Base-by-base conservation (phyloP, 116 monocot species). In the Phalaenopsis hybrid region DNA sequence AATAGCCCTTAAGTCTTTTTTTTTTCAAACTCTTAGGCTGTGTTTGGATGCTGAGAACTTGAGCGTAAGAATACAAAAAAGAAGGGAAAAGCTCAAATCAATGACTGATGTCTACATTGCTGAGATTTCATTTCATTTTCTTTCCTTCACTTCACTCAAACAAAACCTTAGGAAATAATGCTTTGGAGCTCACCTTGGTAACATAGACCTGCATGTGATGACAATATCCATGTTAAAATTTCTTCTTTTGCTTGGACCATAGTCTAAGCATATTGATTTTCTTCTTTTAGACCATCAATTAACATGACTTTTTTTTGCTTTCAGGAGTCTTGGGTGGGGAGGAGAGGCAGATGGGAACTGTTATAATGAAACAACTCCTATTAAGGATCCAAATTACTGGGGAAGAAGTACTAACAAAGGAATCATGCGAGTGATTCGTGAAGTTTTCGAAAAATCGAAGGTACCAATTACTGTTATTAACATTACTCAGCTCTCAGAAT, bases 281-380 rank as follows among this genome's bases (percentile, higher is more conserved):
- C 41, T 41, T 41, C 72, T 4, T 37, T 11, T 37, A 72, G 41
- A 15, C 37, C 41, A 15, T 16, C 72, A 37, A 17, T 72, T 75
- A 46, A 75, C 75, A 9, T 2, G 46, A 17, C 46, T 45, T 75
- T 11, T 28, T 45, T 75, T 75, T 75, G 41, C 75, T 77, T 0
- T 51, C 82, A 92, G 92, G 80, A 88, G 92, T 79, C 20, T 84
- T 77, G 85, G 83, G 15, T 92, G 92, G 92, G 90, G 88, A 72
- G 92, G 90, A 8, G 90, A 88, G 25, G 44, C 81, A 65, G 85
- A 84, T 57, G 92, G 90, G n/a, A 92, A 92, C 79, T 92, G 92
- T 82, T 92, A 88, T 87, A 92, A 92, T 79, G 74, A 92, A 78
- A 90, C 92, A 21, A 81, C 79, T 18, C 90, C 90, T 0, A 88